A percentile compares a stretch with the other conserved stretches of the same genome.
These are phyloP conservation scores for Penicilliopsis zonata DNA, from an alignment of 495 filamentous ascomycete species.

Conservation along the genomic window DNA sequence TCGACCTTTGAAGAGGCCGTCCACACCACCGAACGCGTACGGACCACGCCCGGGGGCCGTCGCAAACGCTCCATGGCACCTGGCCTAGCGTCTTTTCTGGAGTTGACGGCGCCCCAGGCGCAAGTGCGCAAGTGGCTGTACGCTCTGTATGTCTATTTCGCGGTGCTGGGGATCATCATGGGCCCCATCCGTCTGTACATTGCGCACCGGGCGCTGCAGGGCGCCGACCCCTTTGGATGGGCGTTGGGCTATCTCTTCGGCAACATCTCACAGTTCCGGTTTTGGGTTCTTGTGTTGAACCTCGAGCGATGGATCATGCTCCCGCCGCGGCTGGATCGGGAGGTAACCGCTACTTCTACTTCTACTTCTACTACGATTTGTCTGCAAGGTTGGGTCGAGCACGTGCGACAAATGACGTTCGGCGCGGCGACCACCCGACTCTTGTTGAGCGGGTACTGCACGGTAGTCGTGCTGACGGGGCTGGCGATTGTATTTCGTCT, in stretches of 20 bases:
- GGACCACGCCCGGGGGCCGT: conserved; percentile 50
- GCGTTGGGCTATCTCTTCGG: conserved; percentile 83
- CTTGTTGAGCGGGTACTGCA: conserved; percentile 60
- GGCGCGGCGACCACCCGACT: conserved; percentile 78
- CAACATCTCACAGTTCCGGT: conserved; percentile 55
- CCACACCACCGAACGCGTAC: conserved; percentile 19
- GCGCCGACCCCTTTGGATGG: conserved; percentile 82
- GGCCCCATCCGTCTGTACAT: conserved; percentile 61
- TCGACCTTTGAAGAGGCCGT: conserved; percentile 29
- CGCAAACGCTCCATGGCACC: conserved; percentile 56
- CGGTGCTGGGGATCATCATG: conserved; percentile 52
- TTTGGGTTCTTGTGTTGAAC: conserved; percentile 50
- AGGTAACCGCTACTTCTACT: too few species aligned
- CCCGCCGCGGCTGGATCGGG: conserved; percentile 36
- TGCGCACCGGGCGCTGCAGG: conserved; percentile 47
- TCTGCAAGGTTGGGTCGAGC: conserved; percentile 44
- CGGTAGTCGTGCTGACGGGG: conserved; percentile 53
- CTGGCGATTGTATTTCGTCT: conserved; percentile 62
- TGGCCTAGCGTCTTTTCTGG: conserved; percentile 59
- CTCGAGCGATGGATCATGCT: conserved; percentile 68
- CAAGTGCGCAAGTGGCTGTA: conserved; percentile 70
- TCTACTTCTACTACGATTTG: conserved; percentile 21
- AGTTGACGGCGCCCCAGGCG: conserved; percentile 69
- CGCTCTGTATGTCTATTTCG: conserved; percentile 61
- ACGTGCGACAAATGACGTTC: conserved; percentile 42